These are phyloP conservation scores for Grifola frondosa DNA, from an alignment of 1,284 basidiomycete genomes.

Conservation along the genomic window DNA sequence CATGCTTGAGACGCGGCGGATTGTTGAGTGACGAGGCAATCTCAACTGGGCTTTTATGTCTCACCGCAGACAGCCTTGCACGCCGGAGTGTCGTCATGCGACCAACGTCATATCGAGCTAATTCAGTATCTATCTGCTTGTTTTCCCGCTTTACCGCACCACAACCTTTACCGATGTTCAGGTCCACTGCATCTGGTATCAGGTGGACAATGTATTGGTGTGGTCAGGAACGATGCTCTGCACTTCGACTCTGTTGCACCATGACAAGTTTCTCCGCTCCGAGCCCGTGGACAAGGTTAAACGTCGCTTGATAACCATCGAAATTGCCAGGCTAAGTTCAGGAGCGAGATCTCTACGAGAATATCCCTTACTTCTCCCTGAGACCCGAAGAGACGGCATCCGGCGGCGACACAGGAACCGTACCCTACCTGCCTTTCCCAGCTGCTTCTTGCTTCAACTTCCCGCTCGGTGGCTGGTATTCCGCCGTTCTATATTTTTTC, in stretches of 20 bases:
- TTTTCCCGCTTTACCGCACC: too few species aligned
- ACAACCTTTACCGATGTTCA: too few species aligned
- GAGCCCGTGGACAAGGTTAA: slow-evolving; percentile 24
- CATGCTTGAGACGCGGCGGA: slow-evolving; percentile 12
- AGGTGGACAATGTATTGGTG: not conserved
- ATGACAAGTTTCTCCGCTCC: slow-evolving; percentile 29
- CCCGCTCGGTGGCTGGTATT: too few species aligned
- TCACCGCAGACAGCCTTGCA: slow-evolving; percentile 16
- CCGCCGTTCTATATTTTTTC: slow-evolving; percentile 8
- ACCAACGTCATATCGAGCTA: slow-evolving; percentile 6
- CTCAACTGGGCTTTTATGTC: slow-evolving; percentile 28
- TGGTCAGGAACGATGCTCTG: slow-evolving; percentile 2
- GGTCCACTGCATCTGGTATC: not conserved
- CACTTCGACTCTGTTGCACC: slow-evolving; percentile 9
- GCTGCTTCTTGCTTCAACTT: too few species aligned
- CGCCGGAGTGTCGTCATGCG: slow-evolving; percentile 14
- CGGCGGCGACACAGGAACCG: slow-evolving; percentile 8
- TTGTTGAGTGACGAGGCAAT: slow-evolving; percentile 13
- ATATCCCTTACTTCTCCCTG: slow-evolving; percentile 15
- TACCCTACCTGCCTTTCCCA: slow-evolving; percentile 15
- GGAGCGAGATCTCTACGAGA: slow-evolving; percentile 23
- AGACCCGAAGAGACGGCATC: slow-evolving; percentile 8
- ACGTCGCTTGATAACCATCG: slow-evolving; percentile 23
- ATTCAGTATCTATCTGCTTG: slow-evolving; percentile 5
- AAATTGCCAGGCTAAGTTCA: slow-evolving; percentile 12